Conservation (phyloP, 371 early-diverging fungal species). For the Apophysomyces elegans region DNA sequence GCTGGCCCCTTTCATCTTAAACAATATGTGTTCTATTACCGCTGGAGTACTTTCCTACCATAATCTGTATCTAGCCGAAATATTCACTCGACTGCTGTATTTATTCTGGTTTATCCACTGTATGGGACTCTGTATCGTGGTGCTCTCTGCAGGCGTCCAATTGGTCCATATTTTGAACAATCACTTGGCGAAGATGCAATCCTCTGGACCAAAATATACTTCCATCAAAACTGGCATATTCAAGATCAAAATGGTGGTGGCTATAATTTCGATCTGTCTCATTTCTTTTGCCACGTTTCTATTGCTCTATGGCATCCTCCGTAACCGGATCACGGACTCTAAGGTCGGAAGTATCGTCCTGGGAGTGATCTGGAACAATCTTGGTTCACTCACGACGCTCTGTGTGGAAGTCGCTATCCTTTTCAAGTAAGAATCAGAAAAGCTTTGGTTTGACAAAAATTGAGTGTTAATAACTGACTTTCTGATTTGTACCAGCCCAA, state of each 20-base stretch:
- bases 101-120: constrained; percentile 42
- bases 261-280: constrained; percentile 22
- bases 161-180: constrained; percentile 29
- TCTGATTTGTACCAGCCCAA: background rate
- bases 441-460: background rate
- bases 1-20: constrained; percentile 31
- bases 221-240: constrained; percentile 35
- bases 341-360: constrained; percentile 25
- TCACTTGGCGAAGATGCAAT: constrained; percentile 28
- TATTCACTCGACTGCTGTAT: constrained; percentile 29
- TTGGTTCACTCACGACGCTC: constrained; percentile 24
- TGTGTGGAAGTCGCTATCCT: constrained; percentile 31
- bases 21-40: constrained; percentile 33
- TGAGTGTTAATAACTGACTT: background rate
- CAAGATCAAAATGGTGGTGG: constrained; percentile 35
- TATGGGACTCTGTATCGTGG: constrained; percentile 18
- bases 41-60: constrained; percentile 25
- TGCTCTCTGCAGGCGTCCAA: constrained; percentile 28
- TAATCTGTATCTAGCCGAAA: constrained; percentile 26
- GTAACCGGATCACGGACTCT: constrained; percentile 24
- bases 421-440: constrained; percentile 27
- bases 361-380: constrained; percentile 31
- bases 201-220: constrained; percentile 24
- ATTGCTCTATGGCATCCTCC: constrained; percentile 31
- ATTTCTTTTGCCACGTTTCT: constrained; percentile 30